Conservation (phyloP, 371 early-diverging fungal genomes). For the Apophysomyces variabilis region DNA sequence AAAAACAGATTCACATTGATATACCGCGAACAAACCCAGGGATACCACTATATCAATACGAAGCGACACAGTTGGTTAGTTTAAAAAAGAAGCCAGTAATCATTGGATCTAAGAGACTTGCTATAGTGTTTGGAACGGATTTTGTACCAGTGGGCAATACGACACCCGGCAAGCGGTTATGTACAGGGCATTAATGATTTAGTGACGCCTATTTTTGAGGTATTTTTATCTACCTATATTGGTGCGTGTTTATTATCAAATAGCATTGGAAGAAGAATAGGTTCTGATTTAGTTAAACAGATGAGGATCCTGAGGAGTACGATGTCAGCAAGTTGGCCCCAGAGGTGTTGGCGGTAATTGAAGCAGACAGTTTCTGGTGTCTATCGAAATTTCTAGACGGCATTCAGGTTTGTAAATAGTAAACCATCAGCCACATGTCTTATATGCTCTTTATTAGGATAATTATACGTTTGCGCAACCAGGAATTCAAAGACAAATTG, state of each 20-base stretch:
- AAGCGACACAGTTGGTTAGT: constrained; percentile 78
- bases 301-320: constrained; percentile 72
- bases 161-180: constrained; percentile 98
- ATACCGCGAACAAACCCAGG: constrained; percentile 90
- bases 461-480: constrained; percentile 97
- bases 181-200: constrained; percentile 99
- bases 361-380: constrained; percentile 97
- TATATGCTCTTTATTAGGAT: constrained; percentile 57
- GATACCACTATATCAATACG: constrained; percentile 81
- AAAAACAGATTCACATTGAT: constrained; percentile 86
- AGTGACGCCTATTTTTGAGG: constrained; percentile 93
- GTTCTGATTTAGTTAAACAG: constrained; percentile 23
- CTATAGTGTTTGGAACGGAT: constrained; percentile 85
- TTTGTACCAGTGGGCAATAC: constrained; percentile 95
- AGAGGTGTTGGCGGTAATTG: constrained; percentile 71
- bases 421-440: neutral
- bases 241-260: constrained; percentile 23
- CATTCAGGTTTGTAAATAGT: constrained; percentile 72
- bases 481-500: constrained; percentile 93
- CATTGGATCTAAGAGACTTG: neutral
- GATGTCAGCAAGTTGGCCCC: constrained; percentile 64
- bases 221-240: constrained; percentile 81
- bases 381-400: constrained; percentile 94
- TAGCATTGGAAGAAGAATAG: neutral
- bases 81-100: neutral